A percentile compares a stretch with the other conserved stretches of the same genome.
These are phyloP conservation scores for Podila verticillata DNA, from an alignment of 192 early-diverging fungal genomes.

Conservation along the genomic window DNA sequence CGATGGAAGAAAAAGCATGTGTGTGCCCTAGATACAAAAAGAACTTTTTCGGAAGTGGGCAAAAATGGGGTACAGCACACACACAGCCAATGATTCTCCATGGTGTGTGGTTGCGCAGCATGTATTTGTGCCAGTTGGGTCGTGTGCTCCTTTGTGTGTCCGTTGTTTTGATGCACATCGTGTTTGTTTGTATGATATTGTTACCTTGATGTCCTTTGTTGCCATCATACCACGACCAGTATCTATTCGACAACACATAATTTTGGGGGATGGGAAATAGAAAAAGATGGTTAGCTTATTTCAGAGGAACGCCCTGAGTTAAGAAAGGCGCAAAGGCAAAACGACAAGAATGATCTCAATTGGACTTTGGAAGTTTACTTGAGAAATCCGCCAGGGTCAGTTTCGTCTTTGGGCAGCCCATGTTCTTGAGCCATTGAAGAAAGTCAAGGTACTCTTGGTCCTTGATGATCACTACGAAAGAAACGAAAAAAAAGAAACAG, in stretches of 20 bases:
- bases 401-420: constrained; percentile 60
- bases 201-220: constrained; percentile 59
- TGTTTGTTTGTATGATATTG: too few relatives aligned
- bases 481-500: neutral
- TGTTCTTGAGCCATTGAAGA: constrained; percentile 56
- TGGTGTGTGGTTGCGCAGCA: neutral
- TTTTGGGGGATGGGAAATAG: too few relatives aligned
- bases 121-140: neutral
- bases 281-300: too few relatives aligned
- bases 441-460: constrained; percentile 60
- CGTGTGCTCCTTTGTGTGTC: constrained; percentile 5
- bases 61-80: too few relatives aligned
- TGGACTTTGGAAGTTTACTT: constrained; percentile 38
- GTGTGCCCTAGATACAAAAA: neutral
- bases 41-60: too few relatives aligned
- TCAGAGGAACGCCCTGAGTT: too few relatives aligned
- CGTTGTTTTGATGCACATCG: neutral
- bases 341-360: neutral
- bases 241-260: constrained; percentile 27
- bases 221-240: constrained; percentile 72
- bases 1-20: neutral
- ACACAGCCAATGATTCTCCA: too few relatives aligned
- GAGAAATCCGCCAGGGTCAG: constrained; percentile 63
- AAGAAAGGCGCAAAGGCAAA: neutral
- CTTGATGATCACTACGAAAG: constrained; percentile 49